phyloP scores from a whole-genome alignment of 805 yeast genomes.

The Nakazawaea wyomingensis region DNA sequence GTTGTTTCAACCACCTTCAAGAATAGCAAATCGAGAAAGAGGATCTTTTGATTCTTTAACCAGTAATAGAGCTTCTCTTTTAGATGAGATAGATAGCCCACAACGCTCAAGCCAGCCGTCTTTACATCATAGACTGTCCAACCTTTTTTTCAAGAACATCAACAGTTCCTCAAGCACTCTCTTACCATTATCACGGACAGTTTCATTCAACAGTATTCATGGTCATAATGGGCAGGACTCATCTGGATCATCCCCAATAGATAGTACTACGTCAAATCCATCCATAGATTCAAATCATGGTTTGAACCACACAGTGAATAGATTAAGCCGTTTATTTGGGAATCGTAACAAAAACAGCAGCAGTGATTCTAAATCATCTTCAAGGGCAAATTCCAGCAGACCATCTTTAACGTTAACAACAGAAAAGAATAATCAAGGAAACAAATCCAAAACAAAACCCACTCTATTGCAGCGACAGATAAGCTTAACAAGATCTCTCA shows the following conservation, averaged over 20 bases:
- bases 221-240: constrained; percentile 16
- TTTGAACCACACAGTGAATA: neutral
- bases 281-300: neutral
- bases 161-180: constrained; percentile 18
- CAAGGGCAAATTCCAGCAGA: neutral
- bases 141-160: constrained; percentile 9
- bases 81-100: constrained; percentile 8
- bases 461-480: constrained; percentile 8
- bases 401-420: neutral
- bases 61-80: neutral
- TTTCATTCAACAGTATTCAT: constrained; percentile 16
- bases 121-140: constrained; percentile 9
- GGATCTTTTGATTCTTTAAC: constrained; percentile 9
- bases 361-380: neutral
- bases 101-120: neutral
- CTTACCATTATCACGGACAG: constrained; percentile 20
- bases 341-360: neutral
- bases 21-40: constrained; percentile 1
- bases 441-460: neutral
- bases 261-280: neutral
- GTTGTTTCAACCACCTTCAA: constrained; percentile 3
- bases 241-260: constrained; percentile 3
- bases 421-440: neutral
- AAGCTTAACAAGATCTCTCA: constrained; percentile 5
- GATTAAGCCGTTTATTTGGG: constrained; percentile 6